phyloP scores from a whole-genome alignment of 75 land plant species.

The Cryptomeria japonica region DNA sequence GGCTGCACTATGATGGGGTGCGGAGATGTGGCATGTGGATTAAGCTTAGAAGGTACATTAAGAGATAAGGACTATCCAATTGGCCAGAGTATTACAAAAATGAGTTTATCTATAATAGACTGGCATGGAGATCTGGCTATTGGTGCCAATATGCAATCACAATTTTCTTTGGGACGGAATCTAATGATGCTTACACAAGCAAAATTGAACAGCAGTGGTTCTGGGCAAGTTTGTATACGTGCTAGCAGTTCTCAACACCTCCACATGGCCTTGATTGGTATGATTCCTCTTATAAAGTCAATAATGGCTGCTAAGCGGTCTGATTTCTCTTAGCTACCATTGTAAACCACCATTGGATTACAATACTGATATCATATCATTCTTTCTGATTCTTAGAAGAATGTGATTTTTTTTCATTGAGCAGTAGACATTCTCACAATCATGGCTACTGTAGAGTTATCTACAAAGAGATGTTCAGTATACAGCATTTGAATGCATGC shows the following conservation, averaged over 20 bases:
- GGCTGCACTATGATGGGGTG: constrained; percentile 51
- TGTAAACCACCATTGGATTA: background rate
- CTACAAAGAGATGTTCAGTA: background rate
- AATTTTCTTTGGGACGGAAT: constrained; percentile 50
- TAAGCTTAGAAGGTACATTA: constrained; percentile 7
- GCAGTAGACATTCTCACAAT: background rate
- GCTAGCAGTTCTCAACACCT: constrained; percentile 49
- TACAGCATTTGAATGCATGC: background rate
- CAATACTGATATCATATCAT: too few species aligned
- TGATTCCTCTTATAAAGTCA: constrained; percentile 34
- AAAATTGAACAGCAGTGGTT: constrained; percentile 47
- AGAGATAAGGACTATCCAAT: constrained; percentile 28
- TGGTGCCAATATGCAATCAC: constrained; percentile 75
- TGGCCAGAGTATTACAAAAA: constrained; percentile 64
- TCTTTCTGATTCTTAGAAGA: background rate
- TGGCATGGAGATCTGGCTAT: constrained; percentile 86
- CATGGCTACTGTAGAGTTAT: background rate
- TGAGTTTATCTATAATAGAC: constrained; percentile 76
- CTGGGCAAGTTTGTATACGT: constrained; percentile 45
- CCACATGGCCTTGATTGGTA: constrained; percentile 43
- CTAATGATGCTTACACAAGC: constrained; percentile 28
- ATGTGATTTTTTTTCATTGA: background rate
- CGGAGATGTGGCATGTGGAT: constrained; percentile 53
- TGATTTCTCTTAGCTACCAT: background rate
- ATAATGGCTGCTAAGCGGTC: background rate